phyloP scores from a whole-genome alignment of 306 rosid species.

The Glycine tomentella region DNA sequence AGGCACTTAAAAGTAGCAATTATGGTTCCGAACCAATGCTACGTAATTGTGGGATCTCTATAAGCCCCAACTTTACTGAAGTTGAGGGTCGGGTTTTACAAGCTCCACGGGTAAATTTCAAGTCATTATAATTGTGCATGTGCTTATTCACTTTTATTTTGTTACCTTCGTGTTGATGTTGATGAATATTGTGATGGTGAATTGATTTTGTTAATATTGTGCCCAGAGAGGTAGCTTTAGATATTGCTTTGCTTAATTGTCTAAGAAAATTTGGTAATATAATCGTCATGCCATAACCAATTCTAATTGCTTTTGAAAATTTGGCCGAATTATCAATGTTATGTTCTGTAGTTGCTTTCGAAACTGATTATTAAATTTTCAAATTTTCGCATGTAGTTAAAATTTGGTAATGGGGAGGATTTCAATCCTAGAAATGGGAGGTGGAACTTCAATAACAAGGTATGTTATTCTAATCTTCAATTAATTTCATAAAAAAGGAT shows the following conservation, averaged over 20 bases:
- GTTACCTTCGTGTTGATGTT: background rate
- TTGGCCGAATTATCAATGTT: background rate
- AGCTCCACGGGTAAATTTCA: slow-evolving; percentile 75
- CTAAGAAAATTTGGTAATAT: background rate
- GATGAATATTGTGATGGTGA: background rate
- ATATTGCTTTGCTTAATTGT: background rate
- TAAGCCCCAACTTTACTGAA: slow-evolving; percentile 61
- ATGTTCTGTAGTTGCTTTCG: background rate
- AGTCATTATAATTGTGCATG: background rate
- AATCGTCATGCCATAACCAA: background rate
- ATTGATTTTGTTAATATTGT: background rate
- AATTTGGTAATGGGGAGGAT: slow-evolving; percentile 85
- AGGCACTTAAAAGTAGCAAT: slow-evolving; percentile 76
- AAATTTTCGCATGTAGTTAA: slow-evolving; percentile 61
- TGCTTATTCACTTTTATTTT: background rate
- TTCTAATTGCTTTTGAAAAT: background rate
- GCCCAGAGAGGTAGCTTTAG: background rate
- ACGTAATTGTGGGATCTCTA: slow-evolving; percentile 67
- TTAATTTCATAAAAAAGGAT: background rate
- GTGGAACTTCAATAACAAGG: slow-evolving; percentile 96
- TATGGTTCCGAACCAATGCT: slow-evolving; percentile 85
- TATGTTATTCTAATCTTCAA: slow-evolving; percentile 20
- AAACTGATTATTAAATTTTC: background rate
- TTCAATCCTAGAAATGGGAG: slow-evolving; percentile 87
- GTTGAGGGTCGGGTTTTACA: slow-evolving; percentile 91